Evolutionary conservation across 1,284 basidiomycete genomes (phyloP).

Genomic region (Puccinia coronata): DNA sequence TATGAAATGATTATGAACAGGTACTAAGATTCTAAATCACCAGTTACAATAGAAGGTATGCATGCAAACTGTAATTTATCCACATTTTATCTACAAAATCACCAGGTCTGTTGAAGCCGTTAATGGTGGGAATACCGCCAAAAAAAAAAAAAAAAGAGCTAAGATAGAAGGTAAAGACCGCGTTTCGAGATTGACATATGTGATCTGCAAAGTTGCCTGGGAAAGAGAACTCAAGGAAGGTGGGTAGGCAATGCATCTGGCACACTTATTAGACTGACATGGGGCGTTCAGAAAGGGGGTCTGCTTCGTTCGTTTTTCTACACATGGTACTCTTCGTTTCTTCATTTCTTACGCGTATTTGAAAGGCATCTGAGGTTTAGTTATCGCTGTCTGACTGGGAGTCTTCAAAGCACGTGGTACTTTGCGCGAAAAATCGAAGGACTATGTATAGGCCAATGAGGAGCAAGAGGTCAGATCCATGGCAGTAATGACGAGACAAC

Average conservation of each 20-base stretch:
- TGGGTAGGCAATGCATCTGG: constrained; percentile 10
- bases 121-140: neutral
- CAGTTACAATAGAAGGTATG: no score
- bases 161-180: neutral
- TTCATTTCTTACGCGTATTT: neutral
- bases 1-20: neutral
- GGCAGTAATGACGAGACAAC: neutral
- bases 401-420: constrained; percentile 26
- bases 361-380: neutral
- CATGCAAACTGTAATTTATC: neutral
- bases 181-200: neutral
- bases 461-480: neutral
- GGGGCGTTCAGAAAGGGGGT: neutral
- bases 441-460: constrained; percentile 2
- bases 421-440: constrained; percentile 28
- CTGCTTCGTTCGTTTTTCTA: neutral
- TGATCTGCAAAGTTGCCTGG: neutral
- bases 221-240: neutral
- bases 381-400: neutral
- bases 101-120: neutral
- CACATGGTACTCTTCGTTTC: neutral
- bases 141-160: neutral
- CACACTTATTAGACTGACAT: neutral
- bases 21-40: neutral
- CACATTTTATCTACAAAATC: neutral